Base-by-base conservation (phyloP, 352 stramenopile species). In the Phytophthora sansomeana region DNA sequence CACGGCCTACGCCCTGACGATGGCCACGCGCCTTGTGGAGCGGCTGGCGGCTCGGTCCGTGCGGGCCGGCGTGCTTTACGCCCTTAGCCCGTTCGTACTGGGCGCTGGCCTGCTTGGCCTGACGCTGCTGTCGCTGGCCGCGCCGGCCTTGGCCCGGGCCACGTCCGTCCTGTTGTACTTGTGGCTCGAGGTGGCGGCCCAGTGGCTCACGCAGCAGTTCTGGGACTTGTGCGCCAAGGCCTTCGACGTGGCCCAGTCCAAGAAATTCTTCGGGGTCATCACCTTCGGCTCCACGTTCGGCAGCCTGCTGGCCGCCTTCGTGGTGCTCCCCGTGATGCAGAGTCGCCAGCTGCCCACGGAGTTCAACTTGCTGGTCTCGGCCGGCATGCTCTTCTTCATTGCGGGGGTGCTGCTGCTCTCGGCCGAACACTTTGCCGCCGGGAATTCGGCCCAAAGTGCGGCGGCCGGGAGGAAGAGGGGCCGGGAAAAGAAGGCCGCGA, bases 261-360 rank as follows among this genome's bases (percentile, higher is more conserved):
- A 96, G 47, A 91, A 91, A 55, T 93, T 88, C 63, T 96, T 96
- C 67, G 87, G 87, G 21, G 81, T 92, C 42, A 96, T 96, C 46
- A 94, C 87, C 1, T 96, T 96, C 48, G 87, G 87, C 8, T 84
- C 87, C 19, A 96, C 87, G 3, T 83, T 90, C 54, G 87, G 87
- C 42, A 96, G 81, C 44, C 63, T 96, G 24, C 49, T 90, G 42
- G 83, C 87, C 30, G 94, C 84, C 69, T 87, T 96, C 36, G 56
- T 87, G 26, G 70, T 96, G 19, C 63, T 96, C 2, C 87, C 87
- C 0, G 42, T 64, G 3, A 21, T 94, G 5, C 82, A 93, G 44
- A 50, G 61, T 46, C 69, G 72, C 3, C 67, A 75, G n/a, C 51
- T 92, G 1, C 71, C 85, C 1, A 93, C 85, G 0, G 87, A 96